Percentiles rank a stretch among this genome's conserved stretches.
These are phyloP conservation scores for Sicyos edulis DNA, from an alignment of 306 rosid species.

Conservation along the genomic window DNA sequence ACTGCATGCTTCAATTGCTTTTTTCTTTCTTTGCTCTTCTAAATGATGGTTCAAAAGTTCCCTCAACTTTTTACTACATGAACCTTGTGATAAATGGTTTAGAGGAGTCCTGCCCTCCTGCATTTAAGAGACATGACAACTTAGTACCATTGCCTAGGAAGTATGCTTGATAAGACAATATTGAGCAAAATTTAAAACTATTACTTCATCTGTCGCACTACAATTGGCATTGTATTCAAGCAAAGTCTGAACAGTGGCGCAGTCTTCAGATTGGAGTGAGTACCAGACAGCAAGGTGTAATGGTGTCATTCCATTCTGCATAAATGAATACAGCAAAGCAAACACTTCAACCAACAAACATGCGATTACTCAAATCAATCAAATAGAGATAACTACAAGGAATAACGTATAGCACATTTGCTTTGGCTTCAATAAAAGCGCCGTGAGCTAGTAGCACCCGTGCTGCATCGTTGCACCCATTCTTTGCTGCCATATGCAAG, in stretches of 20 bases:
- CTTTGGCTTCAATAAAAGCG: conserved; percentile 83
- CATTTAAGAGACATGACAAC: conserved; percentile 33
- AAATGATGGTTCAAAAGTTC: conserved; percentile 52
- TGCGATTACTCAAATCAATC: conserved; percentile 12
- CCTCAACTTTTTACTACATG: conserved; percentile 60
- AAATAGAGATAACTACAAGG: conserved; percentile 21
- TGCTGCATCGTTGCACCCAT: conserved; percentile 78
- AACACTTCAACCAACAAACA: conserved; percentile 15
- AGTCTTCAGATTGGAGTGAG: conserved; percentile 72
- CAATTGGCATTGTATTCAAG: conserved; percentile 77
- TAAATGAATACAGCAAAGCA: conserved; percentile 22
- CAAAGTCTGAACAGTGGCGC: conserved; percentile 58
- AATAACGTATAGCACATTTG: conserved; percentile 48
- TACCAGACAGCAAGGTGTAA: conserved; percentile 96
- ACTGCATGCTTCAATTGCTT: conserved; percentile 79
- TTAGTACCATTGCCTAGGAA: conserved; percentile 36
- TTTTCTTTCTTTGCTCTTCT: conserved; percentile 71
- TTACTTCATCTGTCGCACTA: conserved; percentile 73
- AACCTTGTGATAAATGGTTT: conserved; percentile 74
- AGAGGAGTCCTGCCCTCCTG: conserved; percentile 94
- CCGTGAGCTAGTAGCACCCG: conserved; percentile 63
- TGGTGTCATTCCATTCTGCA: conserved; percentile 98
- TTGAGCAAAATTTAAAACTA: conserved; percentile 12
- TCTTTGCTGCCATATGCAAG: conserved; percentile 89
- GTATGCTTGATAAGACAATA: too few relatives aligned